phyloP scores from a whole-genome alignment of 2,329 filamentous ascomycete species.

The Fusarium pseudograminearum region DNA sequence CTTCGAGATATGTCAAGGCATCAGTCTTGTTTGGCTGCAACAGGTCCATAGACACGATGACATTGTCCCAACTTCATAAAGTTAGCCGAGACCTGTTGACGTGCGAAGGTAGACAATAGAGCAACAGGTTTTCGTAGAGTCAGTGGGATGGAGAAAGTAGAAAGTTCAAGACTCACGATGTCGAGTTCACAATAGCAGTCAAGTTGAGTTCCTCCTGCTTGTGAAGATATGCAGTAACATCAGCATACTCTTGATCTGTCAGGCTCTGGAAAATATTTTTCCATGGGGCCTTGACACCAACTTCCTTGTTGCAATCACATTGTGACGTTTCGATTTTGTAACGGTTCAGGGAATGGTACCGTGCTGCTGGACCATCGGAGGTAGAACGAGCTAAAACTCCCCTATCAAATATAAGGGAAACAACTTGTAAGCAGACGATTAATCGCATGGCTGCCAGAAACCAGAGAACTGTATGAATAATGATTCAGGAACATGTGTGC shows the following conservation, averaged over 20 bases:
- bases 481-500: no score
- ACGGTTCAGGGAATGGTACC: no score
- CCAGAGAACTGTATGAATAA: no score
- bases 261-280: slow-evolving; percentile 34
- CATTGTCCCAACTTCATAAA: slow-evolving; percentile 26
- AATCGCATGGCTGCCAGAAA: no score
- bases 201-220: slow-evolving; percentile 28
- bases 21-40: slow-evolving; percentile 64
- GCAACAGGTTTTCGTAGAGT: no score
- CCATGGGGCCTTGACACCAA: slow-evolving; percentile 6
- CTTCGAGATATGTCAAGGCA: slow-evolving; percentile 59
- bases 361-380: no score
- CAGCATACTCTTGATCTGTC: slow-evolving; percentile 25
- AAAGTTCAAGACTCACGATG: slow-evolving; percentile 21
- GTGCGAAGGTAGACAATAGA: no score
- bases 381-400: no score
- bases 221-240: slow-evolving; percentile 33
- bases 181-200: slow-evolving; percentile 32
- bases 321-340: no score
- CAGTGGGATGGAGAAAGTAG: not conserved
- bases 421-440: no score
- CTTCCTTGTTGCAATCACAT: no score
- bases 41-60: slow-evolving; percentile 50
- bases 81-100: not conserved
- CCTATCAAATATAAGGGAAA: no score